Evolutionary conservation across 192 early-diverging fungal species (phyloP).

Genomic region (Coemansia sp.): DNA sequence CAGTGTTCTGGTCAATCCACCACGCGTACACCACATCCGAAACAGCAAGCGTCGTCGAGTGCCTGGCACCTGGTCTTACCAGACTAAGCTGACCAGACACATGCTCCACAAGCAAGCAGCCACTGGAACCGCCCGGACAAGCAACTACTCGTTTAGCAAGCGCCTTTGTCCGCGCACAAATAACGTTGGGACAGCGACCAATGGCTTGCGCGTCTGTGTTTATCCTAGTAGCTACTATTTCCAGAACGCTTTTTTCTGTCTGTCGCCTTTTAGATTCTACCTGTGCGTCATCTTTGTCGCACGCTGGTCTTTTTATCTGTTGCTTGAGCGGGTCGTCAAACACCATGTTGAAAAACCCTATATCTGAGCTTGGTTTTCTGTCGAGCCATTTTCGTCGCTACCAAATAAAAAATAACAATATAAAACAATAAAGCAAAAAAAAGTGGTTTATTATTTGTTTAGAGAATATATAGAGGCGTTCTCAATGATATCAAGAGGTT

Average conservation of each 20-base stretch:
- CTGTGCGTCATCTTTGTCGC: not conserved
- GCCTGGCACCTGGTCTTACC: not conserved
- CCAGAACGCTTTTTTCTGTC: not conserved
- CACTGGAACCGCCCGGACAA: not conserved
- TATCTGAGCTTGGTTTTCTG: conserved; percentile 35
- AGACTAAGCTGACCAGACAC: conserved; percentile 8
- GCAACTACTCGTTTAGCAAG: not conserved
- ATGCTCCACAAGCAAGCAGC: conserved; percentile 6
- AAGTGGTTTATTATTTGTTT: not conserved
- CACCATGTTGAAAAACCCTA: conserved; percentile 39
- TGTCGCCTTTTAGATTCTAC: not conserved
- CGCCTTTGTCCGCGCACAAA: not conserved
- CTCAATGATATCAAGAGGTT: too few species aligned
- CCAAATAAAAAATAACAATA: too few species aligned
- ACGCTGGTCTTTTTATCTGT: not conserved
- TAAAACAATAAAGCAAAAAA: not conserved
- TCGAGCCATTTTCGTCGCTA: conserved; percentile 30
- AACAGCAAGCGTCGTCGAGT: conserved; percentile 4
- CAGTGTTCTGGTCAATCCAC: conserved; percentile 20
- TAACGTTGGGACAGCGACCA: not conserved
- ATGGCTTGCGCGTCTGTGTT: not conserved
- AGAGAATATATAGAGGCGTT: too few species aligned
- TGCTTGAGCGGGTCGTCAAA: conserved; percentile 17
- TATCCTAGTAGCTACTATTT: not conserved
- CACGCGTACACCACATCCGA: conserved; percentile 25